These are phyloP conservation scores for Eucalyptus cladocalyx DNA, from an alignment of 345 rosid species.

Conservation along the genomic window DNA sequence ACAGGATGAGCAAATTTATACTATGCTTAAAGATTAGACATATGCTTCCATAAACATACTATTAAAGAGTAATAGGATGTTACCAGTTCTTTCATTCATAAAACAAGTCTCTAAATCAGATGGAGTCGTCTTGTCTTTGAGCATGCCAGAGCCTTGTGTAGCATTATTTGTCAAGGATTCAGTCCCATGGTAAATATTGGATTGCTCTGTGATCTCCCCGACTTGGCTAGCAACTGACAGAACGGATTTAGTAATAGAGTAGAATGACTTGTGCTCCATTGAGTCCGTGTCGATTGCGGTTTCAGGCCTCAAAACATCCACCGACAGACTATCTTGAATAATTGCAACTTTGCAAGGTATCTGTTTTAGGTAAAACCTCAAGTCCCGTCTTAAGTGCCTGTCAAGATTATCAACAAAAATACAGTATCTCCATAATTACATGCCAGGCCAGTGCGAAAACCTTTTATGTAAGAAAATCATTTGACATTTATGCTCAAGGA, in stretches of 20 bases:
- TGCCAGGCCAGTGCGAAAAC: neutral
- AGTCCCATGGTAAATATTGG: neutral
- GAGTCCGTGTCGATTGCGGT: neutral
- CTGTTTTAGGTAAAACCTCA: slow-evolving; percentile 23
- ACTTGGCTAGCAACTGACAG: neutral
- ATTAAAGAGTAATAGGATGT: neutral
- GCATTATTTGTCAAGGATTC: neutral
- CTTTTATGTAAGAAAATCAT: neutral
- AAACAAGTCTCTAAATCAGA: neutral
- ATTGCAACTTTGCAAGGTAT: slow-evolving; percentile 42
- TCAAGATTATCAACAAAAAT: neutral
- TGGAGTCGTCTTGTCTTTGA: neutral
- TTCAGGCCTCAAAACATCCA: slow-evolving; percentile 14
- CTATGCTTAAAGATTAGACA: neutral
- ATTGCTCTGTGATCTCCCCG: slow-evolving; percentile 1
- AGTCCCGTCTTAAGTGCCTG: slow-evolving; percentile 45
- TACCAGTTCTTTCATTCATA: neutral
- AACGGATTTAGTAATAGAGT: slow-evolving; percentile 26
- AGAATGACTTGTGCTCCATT: slow-evolving; percentile 8
- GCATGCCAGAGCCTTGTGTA: neutral
- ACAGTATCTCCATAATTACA: neutral
- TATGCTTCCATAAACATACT: neutral
- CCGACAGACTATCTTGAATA: slow-evolving; percentile 21
- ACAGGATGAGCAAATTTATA: neutral
- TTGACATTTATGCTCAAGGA: neutral